Evolutionary conservation across 1,284 basidiomycete genomes (phyloP).

Genomic region (Ganoderma sinense): DNA sequence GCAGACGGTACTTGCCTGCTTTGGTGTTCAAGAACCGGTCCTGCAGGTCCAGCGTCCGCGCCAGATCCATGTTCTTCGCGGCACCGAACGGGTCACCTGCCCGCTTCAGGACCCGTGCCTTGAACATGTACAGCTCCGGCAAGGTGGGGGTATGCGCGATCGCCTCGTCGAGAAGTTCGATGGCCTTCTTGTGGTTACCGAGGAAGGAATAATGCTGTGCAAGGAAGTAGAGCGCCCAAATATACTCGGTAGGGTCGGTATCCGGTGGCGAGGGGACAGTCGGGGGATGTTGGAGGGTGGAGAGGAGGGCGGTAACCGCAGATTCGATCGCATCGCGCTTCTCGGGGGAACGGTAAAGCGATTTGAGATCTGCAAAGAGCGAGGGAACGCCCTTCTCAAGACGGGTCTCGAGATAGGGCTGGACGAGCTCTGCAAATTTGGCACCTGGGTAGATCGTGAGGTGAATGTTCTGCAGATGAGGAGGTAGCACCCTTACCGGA

Average conservation of each 20-base stretch:
- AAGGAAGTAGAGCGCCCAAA: slow-evolving; percentile 97
- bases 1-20: slow-evolving; percentile 89
- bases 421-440: slow-evolving; percentile 72
- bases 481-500: slow-evolving; percentile 45
- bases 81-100: slow-evolving; percentile 85
- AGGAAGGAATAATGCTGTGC: slow-evolving; percentile 89
- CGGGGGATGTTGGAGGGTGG: slow-evolving; percentile 40
- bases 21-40: slow-evolving; percentile 98
- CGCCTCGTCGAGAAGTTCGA: slow-evolving; percentile 74
- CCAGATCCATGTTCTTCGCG: slow-evolving; percentile 82
- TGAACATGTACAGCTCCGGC: slow-evolving; percentile 89
- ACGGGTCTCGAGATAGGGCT: slow-evolving; percentile 76
- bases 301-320: slow-evolving; percentile 67
- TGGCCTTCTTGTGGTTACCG: slow-evolving; percentile 60
- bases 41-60: slow-evolving; percentile 89
- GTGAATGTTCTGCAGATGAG: no score
- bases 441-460: slow-evolving; percentile 48
- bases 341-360: slow-evolving; percentile 72
- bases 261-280: slow-evolving; percentile 39
- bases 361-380: slow-evolving; percentile 92
- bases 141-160: slow-evolving; percentile 91
- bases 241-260: slow-evolving; percentile 84
- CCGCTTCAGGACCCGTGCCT: slow-evolving; percentile 88
- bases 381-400: slow-evolving; percentile 93
- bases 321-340: slow-evolving; percentile 79